Conservation (phyloP, 345 rosid species). For the Sapria himalayana region DNA sequence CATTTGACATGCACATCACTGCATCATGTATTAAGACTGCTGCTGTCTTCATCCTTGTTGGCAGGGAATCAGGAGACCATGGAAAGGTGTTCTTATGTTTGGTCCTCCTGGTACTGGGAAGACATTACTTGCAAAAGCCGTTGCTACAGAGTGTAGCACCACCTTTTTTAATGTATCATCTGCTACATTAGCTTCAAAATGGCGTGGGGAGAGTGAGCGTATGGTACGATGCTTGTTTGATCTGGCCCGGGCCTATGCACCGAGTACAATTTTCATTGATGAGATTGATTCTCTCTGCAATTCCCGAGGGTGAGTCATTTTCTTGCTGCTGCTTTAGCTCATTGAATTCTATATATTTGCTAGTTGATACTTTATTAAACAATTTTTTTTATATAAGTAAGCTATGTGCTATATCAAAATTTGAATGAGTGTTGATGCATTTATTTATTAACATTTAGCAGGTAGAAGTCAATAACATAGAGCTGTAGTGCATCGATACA, state of each 20-base stretch:
- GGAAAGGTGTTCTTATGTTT: conserved; percentile 99
- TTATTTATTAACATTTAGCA: too few relatives aligned
- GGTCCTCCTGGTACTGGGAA: conserved; percentile 99
- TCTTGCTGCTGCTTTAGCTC: background rate
- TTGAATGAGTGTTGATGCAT: too few relatives aligned
- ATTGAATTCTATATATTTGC: too few relatives aligned
- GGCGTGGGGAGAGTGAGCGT: conserved; percentile 99
- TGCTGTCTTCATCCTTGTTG: conserved; percentile 5
- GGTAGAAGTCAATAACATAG: too few relatives aligned
- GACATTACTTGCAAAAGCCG: conserved; percentile 89
- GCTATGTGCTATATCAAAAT: too few relatives aligned
- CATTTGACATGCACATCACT: too few relatives aligned
- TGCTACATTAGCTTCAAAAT: conserved; percentile 89
- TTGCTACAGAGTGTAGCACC: conserved; percentile 95
- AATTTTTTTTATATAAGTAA: too few relatives aligned
- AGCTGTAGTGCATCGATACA: too few relatives aligned
- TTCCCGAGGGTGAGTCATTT: conserved; percentile 62
- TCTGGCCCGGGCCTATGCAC: conserved; percentile 89
- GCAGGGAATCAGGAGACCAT: conserved; percentile 98
- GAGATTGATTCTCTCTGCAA: conserved; percentile 97
- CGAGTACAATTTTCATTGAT: conserved; percentile 89
- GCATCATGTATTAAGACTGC: too few relatives aligned
- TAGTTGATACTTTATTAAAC: too few relatives aligned
- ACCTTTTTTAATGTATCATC: conserved; percentile 95
- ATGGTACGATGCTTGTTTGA: conserved; percentile 95